Conservation (phyloP, 2,329 filamentous ascomycete genomes). For the Emmonsiellopsis sp. region DNA sequence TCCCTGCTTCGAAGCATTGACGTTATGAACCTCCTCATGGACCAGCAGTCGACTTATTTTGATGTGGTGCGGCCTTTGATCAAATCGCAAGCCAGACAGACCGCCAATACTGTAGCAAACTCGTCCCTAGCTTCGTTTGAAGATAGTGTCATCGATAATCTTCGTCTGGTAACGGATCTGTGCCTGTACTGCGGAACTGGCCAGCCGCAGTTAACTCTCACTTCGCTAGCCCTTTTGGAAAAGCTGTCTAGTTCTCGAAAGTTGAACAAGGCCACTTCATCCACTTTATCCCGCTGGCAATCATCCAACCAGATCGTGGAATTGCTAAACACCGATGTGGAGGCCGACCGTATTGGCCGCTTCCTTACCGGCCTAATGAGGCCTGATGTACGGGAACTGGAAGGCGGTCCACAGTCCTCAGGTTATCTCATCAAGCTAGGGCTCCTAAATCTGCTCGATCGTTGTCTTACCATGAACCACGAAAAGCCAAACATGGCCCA, state of each 20-base stretch:
- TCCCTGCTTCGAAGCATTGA: constrained; percentile 73
- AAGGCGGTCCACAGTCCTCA: constrained; percentile 58
- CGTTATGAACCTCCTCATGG: constrained; percentile 72
- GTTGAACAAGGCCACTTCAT: constrained; percentile 61
- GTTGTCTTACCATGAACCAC: constrained; percentile 65
- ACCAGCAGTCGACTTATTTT: constrained; percentile 83
- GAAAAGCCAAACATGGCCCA: constrained; percentile 82
- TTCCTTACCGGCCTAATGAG: constrained; percentile 62
- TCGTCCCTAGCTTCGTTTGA: constrained; percentile 81
- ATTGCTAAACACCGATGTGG: constrained; percentile 72
- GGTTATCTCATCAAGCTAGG: constrained; percentile 75
- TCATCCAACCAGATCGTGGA: constrained; percentile 79
- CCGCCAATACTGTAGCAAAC: constrained; percentile 57
- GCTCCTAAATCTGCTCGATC: constrained; percentile 76
- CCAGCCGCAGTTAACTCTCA: constrained; percentile 69
- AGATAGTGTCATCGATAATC: constrained; percentile 75
- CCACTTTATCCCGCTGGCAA: constrained; percentile 52
- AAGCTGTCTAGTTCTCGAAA: constrained; percentile 78
- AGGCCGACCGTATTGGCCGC: constrained; percentile 69
- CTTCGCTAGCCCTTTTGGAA: constrained; percentile 72
- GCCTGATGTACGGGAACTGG: constrained; percentile 59
- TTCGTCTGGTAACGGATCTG: constrained; percentile 70
- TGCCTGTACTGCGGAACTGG: constrained; percentile 80
- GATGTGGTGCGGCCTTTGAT: constrained; percentile 77
- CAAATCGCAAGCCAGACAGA: constrained; percentile 54